These are phyloP conservation scores for Coprinopsis strossmayeri DNA, from an alignment of 768 basidiomycete genomes.

Conservation along the genomic window DNA sequence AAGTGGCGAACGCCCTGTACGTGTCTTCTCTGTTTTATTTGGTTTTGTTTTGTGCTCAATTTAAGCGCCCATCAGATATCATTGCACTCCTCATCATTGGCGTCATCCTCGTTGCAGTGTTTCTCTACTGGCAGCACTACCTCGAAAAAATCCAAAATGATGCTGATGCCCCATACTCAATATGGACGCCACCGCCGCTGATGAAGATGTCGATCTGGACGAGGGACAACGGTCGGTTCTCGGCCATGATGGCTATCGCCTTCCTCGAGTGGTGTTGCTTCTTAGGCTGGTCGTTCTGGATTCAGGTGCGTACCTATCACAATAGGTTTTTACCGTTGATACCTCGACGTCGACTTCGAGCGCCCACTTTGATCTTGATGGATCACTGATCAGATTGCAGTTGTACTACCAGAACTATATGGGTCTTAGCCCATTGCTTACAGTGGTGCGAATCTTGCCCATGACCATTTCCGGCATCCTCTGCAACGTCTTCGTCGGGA, in stretches of 20 bases:
- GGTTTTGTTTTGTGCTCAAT: neutral
- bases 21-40: slow-evolving; percentile 7
- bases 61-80: slow-evolving; percentile 43
- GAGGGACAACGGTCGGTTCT: slow-evolving; percentile 55
- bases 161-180: slow-evolving; percentile 16
- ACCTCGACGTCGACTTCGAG: neutral
- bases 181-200: slow-evolving; percentile 47
- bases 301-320: slow-evolving; percentile 15
- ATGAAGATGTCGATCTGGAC: slow-evolving; percentile 61
- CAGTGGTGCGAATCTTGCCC: slow-evolving; percentile 63
- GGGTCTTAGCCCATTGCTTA: slow-evolving; percentile 44
- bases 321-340: neutral
- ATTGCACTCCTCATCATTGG: slow-evolving; percentile 62
- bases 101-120: slow-evolving; percentile 44
- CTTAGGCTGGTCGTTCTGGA: slow-evolving; percentile 41
- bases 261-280: slow-evolving; percentile 61
- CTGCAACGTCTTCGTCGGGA: slow-evolving; percentile 60
- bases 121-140: slow-evolving; percentile 61
- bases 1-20: slow-evolving; percentile 50
- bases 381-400: too few species aligned
- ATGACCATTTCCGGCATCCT: slow-evolving; percentile 61
- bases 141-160: slow-evolving; percentile 40
- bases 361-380: too few species aligned
- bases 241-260: slow-evolving; percentile 55
- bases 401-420: slow-evolving; percentile 69